Base-by-base conservation (phyloP, 2,329 filamentous ascomycete genomes). In the Stemphylium beticola region DNA sequence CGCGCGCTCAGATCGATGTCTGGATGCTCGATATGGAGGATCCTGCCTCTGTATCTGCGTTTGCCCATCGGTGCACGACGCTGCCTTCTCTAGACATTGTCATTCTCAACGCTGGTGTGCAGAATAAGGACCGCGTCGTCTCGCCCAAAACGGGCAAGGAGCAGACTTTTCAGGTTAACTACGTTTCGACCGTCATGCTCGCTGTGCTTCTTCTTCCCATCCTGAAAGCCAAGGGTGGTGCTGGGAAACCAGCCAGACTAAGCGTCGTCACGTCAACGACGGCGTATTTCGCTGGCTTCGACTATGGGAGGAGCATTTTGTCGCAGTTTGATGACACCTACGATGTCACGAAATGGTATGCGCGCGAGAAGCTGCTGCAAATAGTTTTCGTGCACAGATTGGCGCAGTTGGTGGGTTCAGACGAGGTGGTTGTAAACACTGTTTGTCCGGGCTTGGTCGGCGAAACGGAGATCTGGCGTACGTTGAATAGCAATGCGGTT, bases 171-270 rank as follows among this genome's bases (percentile, higher is more conserved):
- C 83, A 86, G 65, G 80, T 85, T 50, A 86, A 86, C 62, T 76
- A 80, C 3, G 69, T 87, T 6, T 82, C 82, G 1, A 86, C 83
- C 0, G 74, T 77, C 5, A 71, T 85, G 3, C 68, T 87, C 7
- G 79, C 77, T 0, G 48, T 85, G 4, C 68, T 85, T 2, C 71
- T 87, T 18, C 69, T 76, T 2, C 74, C 74, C 4, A 59, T 59
- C 6, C 57, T 74, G 17, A 60, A 61, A 24, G 22, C 55, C 5
- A 64, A 53, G n/a, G 31, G 41, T 1, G 15, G 18, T 43, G 24
- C 20, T 4, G 50, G 50, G 9, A 32, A 17, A 31, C 50, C 50
- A 5, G 37, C 43, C n/a, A 36, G 50, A 4, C 37, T 53, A 26
- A 53, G 43, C 11, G 4, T 50, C 4, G 48, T 50, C 20, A 44